A percentile compares a stretch with the other conserved stretches of the same genome.
These are phyloP conservation scores for Polytrichum commune DNA, from an alignment of 225 moss, liverwort and hornwort genomes.

Conservation along the genomic window DNA sequence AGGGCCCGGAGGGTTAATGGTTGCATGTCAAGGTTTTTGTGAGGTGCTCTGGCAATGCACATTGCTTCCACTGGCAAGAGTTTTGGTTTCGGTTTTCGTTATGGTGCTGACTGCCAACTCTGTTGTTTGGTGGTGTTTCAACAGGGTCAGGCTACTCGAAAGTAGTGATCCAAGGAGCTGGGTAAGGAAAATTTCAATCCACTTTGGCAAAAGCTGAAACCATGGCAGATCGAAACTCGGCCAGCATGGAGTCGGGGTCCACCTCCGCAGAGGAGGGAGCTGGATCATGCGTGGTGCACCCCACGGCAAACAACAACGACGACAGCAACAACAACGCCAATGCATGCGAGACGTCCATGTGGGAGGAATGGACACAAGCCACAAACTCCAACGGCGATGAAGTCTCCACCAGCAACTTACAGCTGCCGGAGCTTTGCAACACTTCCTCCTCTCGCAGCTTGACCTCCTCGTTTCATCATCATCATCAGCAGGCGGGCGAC, in stretches of 20 bases:
- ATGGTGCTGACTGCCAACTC: too few relatives aligned
- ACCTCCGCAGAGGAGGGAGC: constrained; percentile 5
- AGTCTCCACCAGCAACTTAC: constrained; percentile 32
- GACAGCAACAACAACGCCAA: not conserved
- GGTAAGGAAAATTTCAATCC: too few relatives aligned
- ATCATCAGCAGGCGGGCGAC: constrained; percentile 11
- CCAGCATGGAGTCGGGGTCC: constrained; percentile 11
- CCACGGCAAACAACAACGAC: not conserved
- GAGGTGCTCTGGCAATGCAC: too few relatives aligned
- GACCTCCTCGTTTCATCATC: not conserved
- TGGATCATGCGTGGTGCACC: constrained; percentile 14
- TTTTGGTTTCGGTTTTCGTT: too few relatives aligned
- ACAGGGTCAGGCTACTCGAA: too few relatives aligned
- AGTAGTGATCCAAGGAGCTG: too few relatives aligned
- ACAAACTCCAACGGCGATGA: constrained; percentile 23
- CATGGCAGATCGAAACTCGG: constrained; percentile 12
- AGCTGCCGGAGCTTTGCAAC: constrained; percentile 25
- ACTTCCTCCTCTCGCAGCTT: not conserved
- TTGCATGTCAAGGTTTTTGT: too few relatives aligned
- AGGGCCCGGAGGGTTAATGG: too few relatives aligned
- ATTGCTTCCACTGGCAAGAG: too few relatives aligned
- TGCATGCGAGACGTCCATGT: constrained; percentile 37
- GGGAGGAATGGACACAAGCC: constrained; percentile 58
- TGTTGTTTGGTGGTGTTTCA: too few relatives aligned
- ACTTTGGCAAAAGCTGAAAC: not conserved